Conservation (phyloP, 2,329 filamentous ascomycete genomes). For the Pseudogymnoascus sp. region DNA sequence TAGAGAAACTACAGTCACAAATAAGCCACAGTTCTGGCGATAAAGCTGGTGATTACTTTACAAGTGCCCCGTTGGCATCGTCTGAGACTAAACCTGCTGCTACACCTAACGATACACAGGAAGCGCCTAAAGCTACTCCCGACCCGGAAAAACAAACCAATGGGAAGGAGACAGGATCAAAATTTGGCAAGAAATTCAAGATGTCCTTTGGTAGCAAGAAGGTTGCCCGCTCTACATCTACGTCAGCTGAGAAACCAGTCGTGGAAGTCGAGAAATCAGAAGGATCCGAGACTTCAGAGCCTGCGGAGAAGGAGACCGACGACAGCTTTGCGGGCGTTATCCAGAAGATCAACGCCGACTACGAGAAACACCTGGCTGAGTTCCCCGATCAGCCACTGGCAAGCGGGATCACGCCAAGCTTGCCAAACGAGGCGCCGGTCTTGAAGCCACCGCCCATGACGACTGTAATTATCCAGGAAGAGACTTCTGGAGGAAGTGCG, state of each 20-base stretch:
- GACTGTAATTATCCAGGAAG: constrained; percentile 61
- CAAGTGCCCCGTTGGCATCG: constrained; percentile 45
- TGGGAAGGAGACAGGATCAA: constrained; percentile 49
- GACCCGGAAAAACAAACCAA: constrained; percentile 53
- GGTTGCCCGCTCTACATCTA: constrained; percentile 59
- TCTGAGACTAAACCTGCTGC: constrained; percentile 37
- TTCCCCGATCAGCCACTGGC: constrained; percentile 47
- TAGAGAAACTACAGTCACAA: constrained; percentile 49
- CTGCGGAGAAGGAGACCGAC: constrained; percentile 64
- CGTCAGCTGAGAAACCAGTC: constrained; percentile 61
- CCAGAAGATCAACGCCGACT: constrained; percentile 64
- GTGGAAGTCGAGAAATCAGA: constrained; percentile 56
- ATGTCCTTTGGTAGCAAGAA: constrained; percentile 77
- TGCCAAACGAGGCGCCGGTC: constrained; percentile 67
- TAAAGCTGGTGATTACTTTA: constrained; percentile 67
- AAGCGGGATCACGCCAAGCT: constrained; percentile 58
- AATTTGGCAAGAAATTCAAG: constrained; percentile 79
- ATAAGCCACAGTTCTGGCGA: constrained; percentile 55
- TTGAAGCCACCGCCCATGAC: constrained; percentile 62
- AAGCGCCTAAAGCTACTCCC: constrained; percentile 38
- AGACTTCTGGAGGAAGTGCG: constrained; percentile 59
- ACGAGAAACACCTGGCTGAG: constrained; percentile 58
- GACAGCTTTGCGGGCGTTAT: constrained; percentile 66
- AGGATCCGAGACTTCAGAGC: constrained; percentile 50
- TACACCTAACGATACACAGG: constrained; percentile 38